Evolutionary conservation across 208 protist species (phyloP), one percentile per base, ranked within the genome.

Genomic region (Histomonas meleagridis): DNA sequence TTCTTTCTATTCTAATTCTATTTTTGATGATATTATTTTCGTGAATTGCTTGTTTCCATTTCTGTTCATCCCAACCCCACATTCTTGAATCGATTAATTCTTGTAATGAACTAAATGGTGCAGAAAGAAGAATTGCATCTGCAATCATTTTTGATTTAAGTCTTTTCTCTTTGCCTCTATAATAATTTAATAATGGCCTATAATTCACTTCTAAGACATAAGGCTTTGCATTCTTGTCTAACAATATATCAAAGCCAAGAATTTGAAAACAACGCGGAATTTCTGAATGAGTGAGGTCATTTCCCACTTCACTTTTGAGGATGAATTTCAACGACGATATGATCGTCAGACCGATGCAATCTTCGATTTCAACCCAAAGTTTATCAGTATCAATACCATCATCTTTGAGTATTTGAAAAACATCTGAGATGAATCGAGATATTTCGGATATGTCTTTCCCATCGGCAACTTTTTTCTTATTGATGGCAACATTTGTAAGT

Each of bases 221-320:
- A 38, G 76, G 76, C 32, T 86, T 43, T 32, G 55, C 21, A n/a
- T 86, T 46, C 55, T 14, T 7, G 16, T 86, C 76, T 16, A 86
- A 28, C 26, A 86, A 55, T 57, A 86, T 86, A 86, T 86, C 76
- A 86, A 86, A 86, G 9, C 76, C 76, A 38, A 86, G 46, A 18
- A 86, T 86, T 86, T 86, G 76, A 46, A 86, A 86, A 21, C 76
- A 86, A 18, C 76, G 9, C 2, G 76, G 46, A 86, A 43, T 16
- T 40, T 14, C 14, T 32, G 26, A 51, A 38, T 40, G 46, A 38
- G 76, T 16, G 46, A 40, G 55, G n/a, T 86, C n/a, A 32, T n/a
- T 14, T 49, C 55, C 23, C 1, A 43, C 76, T 35, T 40, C 76
- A 2, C 7, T 86, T 38, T 86, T 86, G 7, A 86, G 46, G n/a